phyloP scores from a whole-genome alignment of 2,329 filamentous ascomycete genomes.

The Pestalotiopsis sp. region DNA sequence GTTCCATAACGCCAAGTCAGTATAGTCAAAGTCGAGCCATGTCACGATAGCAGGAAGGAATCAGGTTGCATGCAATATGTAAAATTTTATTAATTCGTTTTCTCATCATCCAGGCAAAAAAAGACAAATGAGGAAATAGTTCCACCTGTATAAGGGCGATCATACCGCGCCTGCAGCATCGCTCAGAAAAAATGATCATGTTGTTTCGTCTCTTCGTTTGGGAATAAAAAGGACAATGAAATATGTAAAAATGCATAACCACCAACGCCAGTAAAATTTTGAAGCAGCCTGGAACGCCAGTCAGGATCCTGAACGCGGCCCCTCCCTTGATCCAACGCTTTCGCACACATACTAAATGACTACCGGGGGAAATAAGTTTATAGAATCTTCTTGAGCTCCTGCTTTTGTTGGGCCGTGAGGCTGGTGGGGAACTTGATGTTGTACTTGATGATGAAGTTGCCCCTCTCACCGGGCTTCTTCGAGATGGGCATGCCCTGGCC shows the following conservation, averaged over 20 bases:
- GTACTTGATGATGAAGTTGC: slow-evolving; percentile 86
- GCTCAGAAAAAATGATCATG: background rate
- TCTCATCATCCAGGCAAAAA: background rate
- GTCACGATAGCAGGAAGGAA: background rate
- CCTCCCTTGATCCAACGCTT: background rate
- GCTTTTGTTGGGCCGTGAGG: slow-evolving; percentile 78
- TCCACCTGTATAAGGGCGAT: background rate
- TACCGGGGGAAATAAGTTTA: slow-evolving; percentile 29
- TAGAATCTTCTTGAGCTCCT: slow-evolving; percentile 78
- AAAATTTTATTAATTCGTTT: background rate
- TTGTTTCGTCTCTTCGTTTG: background rate
- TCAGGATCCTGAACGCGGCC: background rate
- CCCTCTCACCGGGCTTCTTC: slow-evolving; percentile 82
- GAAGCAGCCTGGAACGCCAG: background rate
- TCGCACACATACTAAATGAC: background rate
- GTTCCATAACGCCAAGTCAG: no score
- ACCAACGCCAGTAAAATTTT: background rate
- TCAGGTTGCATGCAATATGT: background rate
- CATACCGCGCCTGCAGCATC: background rate
- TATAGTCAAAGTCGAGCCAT: background rate
- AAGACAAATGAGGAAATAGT: background rate
- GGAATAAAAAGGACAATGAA: background rate
- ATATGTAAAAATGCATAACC: background rate
- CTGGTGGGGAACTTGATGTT: slow-evolving; percentile 89
- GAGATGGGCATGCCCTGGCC: slow-evolving; percentile 91